These are phyloP conservation scores for Paragyromitra xinjiangensis DNA, from an alignment of 495 filamentous ascomycete species.

Conservation along the genomic window DNA sequence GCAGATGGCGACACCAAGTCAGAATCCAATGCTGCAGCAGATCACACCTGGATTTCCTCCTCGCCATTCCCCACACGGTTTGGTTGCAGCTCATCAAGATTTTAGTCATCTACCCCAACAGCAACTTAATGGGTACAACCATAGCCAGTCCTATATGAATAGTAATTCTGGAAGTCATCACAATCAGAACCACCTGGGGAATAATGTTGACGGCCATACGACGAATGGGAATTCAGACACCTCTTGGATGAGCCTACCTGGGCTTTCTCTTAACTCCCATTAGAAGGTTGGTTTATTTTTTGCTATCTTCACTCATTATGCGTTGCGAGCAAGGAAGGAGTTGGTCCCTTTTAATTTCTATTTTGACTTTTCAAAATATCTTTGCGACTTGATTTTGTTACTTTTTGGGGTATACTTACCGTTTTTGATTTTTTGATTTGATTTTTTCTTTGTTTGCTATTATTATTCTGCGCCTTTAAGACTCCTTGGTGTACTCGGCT, in stretches of 20 bases:
- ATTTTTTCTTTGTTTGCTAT: conserved; percentile 36
- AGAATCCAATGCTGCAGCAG: conserved; percentile 53
- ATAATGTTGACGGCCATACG: conserved; percentile 38
- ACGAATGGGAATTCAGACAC: conserved; percentile 49
- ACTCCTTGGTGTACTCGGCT: conserved; percentile 46
- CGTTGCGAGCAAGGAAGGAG: conserved; percentile 48
- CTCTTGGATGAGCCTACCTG: conserved; percentile 54
- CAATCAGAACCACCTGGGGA: conserved; percentile 43
- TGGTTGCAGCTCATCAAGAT: conserved; percentile 51
- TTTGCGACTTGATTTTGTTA: conserved; percentile 27
- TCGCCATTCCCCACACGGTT: conserved; percentile 47
- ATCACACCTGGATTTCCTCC: conserved; percentile 46
- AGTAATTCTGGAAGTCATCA: conserved; percentile 45
- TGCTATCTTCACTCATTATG: conserved; percentile 50
- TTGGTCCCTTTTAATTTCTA: conserved; percentile 46
- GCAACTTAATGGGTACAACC: conserved; percentile 53
- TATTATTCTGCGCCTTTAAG: conserved; percentile 43
- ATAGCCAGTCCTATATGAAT: conserved; percentile 50
- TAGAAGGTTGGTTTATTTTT: conserved; percentile 51
- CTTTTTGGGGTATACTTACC: conserved; percentile 42
- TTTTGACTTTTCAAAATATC: conserved; percentile 50
- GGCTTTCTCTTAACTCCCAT: conserved; percentile 57
- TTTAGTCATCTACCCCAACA: conserved; percentile 55
- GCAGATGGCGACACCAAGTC: conserved; percentile 32
- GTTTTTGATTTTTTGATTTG: conserved; percentile 31